Evolutionary conservation across 176 grass and related monocot genomes (phyloP).

Genomic region (Guadua angustifolia): DNA sequence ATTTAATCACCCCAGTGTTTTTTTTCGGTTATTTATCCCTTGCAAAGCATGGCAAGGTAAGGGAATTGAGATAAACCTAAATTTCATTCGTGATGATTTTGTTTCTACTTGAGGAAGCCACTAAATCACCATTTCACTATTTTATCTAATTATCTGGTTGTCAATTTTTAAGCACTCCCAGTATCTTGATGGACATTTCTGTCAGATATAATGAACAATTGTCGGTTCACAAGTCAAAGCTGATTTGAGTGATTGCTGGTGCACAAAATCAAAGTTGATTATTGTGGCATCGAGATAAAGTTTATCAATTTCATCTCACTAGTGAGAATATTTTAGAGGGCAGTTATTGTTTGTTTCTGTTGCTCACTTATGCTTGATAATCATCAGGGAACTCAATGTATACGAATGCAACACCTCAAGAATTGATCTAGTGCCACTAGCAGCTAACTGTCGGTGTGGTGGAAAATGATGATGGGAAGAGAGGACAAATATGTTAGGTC

Average conservation of each 20-base stretch:
- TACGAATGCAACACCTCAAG: conserved; percentile 10
- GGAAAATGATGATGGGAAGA: conserved; percentile 40
- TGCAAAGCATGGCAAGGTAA: no score
- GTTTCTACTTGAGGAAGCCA: not conserved
- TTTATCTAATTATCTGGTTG: not conserved
- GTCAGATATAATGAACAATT: not conserved
- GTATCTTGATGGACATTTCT: conserved; percentile 1
- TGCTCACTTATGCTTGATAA: conserved; percentile 12
- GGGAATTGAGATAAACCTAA: no score
- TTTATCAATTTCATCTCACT: not conserved
- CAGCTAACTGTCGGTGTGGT: not conserved
- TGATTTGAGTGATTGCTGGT: not conserved
- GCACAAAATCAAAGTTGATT: not conserved
- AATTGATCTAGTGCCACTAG: not conserved
- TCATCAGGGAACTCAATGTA: not conserved
- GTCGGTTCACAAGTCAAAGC: not conserved
- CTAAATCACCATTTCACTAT: not conserved
- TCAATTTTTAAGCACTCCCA: not conserved
- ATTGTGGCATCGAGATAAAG: not conserved
- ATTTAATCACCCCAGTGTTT: not conserved
- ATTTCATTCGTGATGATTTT: not conserved
- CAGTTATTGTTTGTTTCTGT: not conserved
- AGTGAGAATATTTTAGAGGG: not conserved
- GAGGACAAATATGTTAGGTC: conserved; percentile 61
- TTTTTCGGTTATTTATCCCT: no score